Conservation (phyloP, 2,329 filamentous ascomycete species). For the Beauveria sp. region DNA sequence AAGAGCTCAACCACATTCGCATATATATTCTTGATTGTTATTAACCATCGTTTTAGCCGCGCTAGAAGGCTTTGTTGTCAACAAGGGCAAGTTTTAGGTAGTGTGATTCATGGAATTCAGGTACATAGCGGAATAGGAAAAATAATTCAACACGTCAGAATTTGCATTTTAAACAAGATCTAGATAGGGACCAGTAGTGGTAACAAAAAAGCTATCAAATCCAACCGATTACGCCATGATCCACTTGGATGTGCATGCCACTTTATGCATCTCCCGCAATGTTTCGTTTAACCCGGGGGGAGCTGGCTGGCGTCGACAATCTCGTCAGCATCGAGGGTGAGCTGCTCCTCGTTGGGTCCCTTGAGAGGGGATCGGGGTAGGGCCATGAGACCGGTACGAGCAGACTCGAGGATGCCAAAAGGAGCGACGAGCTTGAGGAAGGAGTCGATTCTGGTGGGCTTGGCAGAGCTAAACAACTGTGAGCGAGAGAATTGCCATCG, state of each 20-base stretch:
- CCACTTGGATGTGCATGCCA: not conserved
- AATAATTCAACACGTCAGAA: not conserved
- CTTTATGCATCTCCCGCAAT: not conserved
- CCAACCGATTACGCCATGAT: conserved; percentile 17
- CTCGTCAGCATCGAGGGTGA: conserved; percentile 82
- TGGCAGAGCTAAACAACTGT: conserved; percentile 60
- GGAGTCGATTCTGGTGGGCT: conserved; percentile 87
- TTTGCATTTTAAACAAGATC: conserved; percentile 7
- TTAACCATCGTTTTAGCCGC: conserved; percentile 45
- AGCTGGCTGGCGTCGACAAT: conserved; percentile 91
- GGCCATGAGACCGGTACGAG: conserved; percentile 93
- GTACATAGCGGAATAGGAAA: not conserved
- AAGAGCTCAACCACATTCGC: conserved; percentile 25
- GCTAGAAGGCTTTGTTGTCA: conserved; percentile 86
- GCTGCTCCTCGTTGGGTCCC: conserved; percentile 59
- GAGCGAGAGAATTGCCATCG: conserved; percentile 16
- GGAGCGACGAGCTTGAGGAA: conserved; percentile 93
- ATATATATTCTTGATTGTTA: not conserved
- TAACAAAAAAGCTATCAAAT: conserved; percentile 8
- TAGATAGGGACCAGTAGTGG: conserved; percentile 3
- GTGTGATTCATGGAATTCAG: not conserved
- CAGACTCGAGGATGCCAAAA: conserved; percentile 94
- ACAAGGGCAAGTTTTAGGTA: conserved; percentile 67
- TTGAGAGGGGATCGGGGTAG: conserved; percentile 86
- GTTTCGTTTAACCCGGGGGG: conserved; percentile 65